phyloP scores from a whole-genome alignment of 2,329 filamentous ascomycete species.

The Saccharata proteae region DNA sequence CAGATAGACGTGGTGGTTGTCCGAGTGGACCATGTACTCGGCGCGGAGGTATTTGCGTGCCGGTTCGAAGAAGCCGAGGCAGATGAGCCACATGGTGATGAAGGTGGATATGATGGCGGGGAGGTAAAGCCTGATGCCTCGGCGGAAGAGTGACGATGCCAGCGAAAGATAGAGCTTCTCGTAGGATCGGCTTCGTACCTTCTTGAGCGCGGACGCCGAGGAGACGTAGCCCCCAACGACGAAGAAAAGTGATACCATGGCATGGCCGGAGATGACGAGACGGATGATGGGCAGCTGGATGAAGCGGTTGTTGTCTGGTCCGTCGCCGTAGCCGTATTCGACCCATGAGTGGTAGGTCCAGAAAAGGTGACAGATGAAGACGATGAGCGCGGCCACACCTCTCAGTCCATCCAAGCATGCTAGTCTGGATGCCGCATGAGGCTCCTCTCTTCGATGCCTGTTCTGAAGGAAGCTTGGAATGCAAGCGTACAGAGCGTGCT shows the following conservation, averaged over 20 bases:
- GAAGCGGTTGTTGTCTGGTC: conserved; percentile 7
- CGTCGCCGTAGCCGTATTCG: conserved; percentile 8
- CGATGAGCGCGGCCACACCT: conserved; percentile 2
- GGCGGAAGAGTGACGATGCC: conserved; percentile 32
- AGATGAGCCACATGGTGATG: conserved; percentile 17
- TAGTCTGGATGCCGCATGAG: no score
- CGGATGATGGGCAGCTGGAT: conserved; percentile 11
- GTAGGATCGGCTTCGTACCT: conserved; percentile 29
- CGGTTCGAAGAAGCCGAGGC: conserved; percentile 1
- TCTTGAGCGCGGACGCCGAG: conserved; percentile 16
- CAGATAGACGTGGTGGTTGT: no score
- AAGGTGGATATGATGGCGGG: conserved; percentile 13
- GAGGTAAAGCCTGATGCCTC: conserved; percentile 23
- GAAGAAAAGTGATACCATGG: conserved; percentile 38
- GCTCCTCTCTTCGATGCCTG: no score
- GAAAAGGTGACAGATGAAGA: conserved; percentile 4
- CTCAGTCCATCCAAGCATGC: conserved; percentile 4
- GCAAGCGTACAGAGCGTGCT: no score
- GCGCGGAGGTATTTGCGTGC: conserved; percentile 1
- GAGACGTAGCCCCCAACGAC: conserved; percentile 38
- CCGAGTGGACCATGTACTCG: conserved; percentile 2
- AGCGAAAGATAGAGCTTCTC: conserved; percentile 25
- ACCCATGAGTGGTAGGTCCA: conserved; percentile 4
- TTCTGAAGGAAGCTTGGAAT: no score
- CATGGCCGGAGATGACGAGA: conserved; percentile 23